A percentile compares a stretch with the other conserved stretches of the same genome.
phyloP scores from a whole-genome alignment of 2,329 filamentous ascomycete genomes.

The Neofusicoccum laricinum region DNA sequence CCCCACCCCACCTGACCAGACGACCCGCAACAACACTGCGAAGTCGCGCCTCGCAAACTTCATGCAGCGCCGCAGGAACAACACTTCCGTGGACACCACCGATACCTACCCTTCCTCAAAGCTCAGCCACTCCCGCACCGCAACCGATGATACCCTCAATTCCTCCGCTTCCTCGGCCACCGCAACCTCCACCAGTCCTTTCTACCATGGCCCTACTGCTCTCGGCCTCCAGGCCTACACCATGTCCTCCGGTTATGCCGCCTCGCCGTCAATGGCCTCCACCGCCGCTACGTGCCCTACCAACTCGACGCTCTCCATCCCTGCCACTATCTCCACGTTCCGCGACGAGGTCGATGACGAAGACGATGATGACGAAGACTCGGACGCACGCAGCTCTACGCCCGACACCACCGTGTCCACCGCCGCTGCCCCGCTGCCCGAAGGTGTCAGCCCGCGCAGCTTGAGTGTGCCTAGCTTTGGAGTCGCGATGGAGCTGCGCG shows the following conservation, averaged over 20 bases:
- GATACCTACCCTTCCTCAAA: background rate
- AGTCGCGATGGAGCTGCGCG: background rate
- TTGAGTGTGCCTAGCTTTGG: background rate
- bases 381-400: background rate
- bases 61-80: conserved; percentile 7
- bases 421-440: background rate
- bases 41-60: background rate
- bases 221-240: background rate
- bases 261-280: background rate
- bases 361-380: background rate
- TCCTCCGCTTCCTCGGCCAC: background rate
- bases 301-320: background rate
- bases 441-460: background rate
- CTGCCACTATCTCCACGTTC: background rate
- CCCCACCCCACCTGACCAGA: background rate
- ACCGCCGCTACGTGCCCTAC: background rate
- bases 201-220: background rate
- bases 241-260: background rate
- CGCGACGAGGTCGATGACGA: background rate
- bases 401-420: background rate
- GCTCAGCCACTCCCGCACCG: background rate
- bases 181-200: background rate
- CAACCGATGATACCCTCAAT: background rate
- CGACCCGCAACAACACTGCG: background rate
- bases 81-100: background rate